Evolutionary conservation across 2,329 filamentous ascomycete genomes (phyloP).

Genomic region (Botrytis fragariae): DNA sequence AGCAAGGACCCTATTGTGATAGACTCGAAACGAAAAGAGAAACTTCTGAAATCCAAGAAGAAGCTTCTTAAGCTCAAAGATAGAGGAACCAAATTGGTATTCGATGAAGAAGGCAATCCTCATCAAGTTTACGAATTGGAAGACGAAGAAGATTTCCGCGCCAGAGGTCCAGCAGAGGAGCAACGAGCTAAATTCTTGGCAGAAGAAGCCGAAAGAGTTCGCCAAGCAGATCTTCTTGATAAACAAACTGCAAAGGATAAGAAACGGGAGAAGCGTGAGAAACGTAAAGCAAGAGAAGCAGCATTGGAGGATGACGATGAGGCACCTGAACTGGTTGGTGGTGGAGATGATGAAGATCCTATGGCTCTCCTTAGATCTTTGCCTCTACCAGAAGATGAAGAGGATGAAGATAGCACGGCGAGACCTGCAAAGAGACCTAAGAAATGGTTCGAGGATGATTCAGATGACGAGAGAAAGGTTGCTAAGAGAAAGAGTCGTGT

Average conservation of each 20-base stretch:
- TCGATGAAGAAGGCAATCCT: conserved; percentile 85
- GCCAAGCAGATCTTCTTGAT: conserved; percentile 74
- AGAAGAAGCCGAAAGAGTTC: conserved; percentile 68
- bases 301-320: conserved; percentile 45
- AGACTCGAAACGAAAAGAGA: conserved; percentile 93
- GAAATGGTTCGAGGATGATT: conserved; percentile 77
- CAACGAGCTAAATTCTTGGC: conserved; percentile 78
- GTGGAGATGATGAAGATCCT: conserved; percentile 50
- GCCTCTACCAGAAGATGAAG: conserved; percentile 49
- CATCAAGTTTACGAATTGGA: conserved; percentile 87
- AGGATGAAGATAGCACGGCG: conserved; percentile 54
- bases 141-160: conserved; percentile 75
- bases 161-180: conserved; percentile 69
- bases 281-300: conserved; percentile 60
- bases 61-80: conserved; percentile 88
- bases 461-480: conserved; percentile 46
- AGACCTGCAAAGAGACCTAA: conserved; percentile 63
- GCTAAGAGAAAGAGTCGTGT: conserved; percentile 52
- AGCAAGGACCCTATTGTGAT: conserved; percentile 73
- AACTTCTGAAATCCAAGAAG: conserved; percentile 93
- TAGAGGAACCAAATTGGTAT: conserved; percentile 79
- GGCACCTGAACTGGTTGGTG: conserved; percentile 36
- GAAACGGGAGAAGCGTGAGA: conserved; percentile 68
- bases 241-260: conserved; percentile 78
- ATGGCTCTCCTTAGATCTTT: conserved; percentile 58